Base-by-base conservation (phyloP, 805 yeast species). In the Myxozyma neglecta region DNA sequence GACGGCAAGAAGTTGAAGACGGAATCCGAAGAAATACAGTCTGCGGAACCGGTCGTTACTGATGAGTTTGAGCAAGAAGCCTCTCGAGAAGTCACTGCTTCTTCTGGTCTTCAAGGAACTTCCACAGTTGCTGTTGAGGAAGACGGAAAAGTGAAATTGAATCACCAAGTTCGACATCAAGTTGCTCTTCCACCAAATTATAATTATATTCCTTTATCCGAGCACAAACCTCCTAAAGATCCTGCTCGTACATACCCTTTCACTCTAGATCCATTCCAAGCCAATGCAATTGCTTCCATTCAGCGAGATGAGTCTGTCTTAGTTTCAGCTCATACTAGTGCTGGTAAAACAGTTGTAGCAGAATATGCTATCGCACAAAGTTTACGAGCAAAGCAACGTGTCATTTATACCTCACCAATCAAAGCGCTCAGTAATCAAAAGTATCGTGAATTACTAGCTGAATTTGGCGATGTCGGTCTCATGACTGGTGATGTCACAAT, bases 401-500 rank as follows among this genome's bases (percentile, higher is more conserved):
- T 92, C 56, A 92, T 92, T 64, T 92, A 92, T 72, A 92, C 97
- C 0, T 91, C 97, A 4, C 97, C 97, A 3, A 92, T 92, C 73
- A 92, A 92, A 73, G 97, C 97, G 0, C 81, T 92, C 74, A 89
- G 96, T 70, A 92, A 92, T 74, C 98, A 92, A 76, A 92, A 92
- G 72, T 92, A 89, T 72, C 83, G 98, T 77, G 98, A 92, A 74
- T 79, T 94, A 68, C 79, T 87, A 60, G 96, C 96, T 1, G 96
- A 92, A 71, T 90, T 94, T 79, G 93, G 94, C 24, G 98, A 94
- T 74, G 98, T 94, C 36, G 99, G 99, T 54, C 81, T 94, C 63
- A 94, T 94, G 96, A 94, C 99, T 11, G 99, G 99, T 75, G 99
- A 94, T 81, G 97, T 94, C 49, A 93, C 97, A 32, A 94, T 94